These are phyloP conservation scores for Aeschynomene evenia DNA, from an alignment of 306 rosid genomes.

Conservation along the genomic window DNA sequence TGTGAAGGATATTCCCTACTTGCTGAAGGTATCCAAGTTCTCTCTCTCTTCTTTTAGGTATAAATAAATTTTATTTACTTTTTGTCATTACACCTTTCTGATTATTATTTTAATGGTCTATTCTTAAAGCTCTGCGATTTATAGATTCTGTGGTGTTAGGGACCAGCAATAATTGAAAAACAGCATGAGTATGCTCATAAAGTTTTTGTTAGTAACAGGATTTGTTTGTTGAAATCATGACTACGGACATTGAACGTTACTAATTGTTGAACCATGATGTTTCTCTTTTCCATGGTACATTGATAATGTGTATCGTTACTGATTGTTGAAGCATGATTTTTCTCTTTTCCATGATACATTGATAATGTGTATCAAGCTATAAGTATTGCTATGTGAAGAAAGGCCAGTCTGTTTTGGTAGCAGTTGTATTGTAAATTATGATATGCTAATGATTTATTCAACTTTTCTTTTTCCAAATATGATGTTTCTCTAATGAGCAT, in stretches of 20 bases:
- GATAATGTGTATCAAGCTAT: background rate
- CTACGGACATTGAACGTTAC: slow-evolving; percentile 4
- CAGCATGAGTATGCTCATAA: slow-evolving; percentile 16
- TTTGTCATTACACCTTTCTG: slow-evolving; percentile 16
- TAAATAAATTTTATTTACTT: background rate
- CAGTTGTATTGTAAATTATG: slow-evolving; percentile 11
- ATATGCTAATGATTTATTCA: background rate
- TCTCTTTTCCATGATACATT: slow-evolving; percentile 7
- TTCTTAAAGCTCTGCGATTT: slow-evolving; percentile 20
- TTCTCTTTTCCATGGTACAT: slow-evolving; percentile 9
- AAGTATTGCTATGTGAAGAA: slow-evolving; percentile 21
- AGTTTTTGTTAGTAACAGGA: background rate
- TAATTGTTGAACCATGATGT: slow-evolving; percentile 14
- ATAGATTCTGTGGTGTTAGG: slow-evolving; percentile 21
- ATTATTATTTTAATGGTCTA: background rate
- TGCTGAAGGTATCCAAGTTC: slow-evolving; percentile 64
- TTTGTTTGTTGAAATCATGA: background rate
- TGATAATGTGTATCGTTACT: background rate
- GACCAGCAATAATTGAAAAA: slow-evolving; percentile 11
- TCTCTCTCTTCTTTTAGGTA: background rate
- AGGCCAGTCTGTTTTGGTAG: slow-evolving; percentile 20
- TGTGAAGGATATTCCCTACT: slow-evolving; percentile 84
- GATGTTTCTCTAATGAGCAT: slow-evolving; percentile 25
- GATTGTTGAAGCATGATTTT: slow-evolving; percentile 16
- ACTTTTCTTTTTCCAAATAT: background rate